Conservation (phyloP, 2,329 filamentous ascomycete species). For the Fusarium sororula region DNA sequence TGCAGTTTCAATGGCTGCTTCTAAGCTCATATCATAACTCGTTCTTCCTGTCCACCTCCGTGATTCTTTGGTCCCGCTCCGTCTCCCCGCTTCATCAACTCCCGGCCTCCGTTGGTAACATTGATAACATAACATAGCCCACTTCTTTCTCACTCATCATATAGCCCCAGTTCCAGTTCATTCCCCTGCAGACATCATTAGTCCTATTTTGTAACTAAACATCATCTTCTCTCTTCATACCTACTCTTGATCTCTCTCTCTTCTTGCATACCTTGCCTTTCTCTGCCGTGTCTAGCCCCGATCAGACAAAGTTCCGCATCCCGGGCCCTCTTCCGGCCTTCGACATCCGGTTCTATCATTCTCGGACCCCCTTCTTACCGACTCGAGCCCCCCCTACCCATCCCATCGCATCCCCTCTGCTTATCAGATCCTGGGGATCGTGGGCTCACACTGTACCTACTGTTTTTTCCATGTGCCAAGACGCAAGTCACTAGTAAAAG, state of each 20-base stretch:
- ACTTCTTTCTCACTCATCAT: conserved; percentile 27
- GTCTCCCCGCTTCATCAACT: conserved; percentile 26
- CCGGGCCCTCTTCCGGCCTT: conserved; percentile 32
- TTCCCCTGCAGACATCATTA: conserved; percentile 17
- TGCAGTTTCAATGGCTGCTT: conserved; percentile 1
- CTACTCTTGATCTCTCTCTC: neutral
- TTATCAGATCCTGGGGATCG: conserved; percentile 44
- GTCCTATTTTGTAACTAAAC: conserved; percentile 18
- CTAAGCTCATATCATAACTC: conserved; percentile 13
- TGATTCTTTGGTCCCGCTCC: conserved; percentile 6
- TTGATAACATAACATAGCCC: conserved; percentile 17
- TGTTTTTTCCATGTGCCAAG: conserved; percentile 14
- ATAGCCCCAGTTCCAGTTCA: conserved; percentile 18
- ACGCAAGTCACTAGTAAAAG: conserved; percentile 8
- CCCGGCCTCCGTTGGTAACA: conserved; percentile 8
- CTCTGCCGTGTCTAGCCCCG: conserved; percentile 23
- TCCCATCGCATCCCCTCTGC: conserved; percentile 21
- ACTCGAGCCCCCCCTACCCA: neutral
- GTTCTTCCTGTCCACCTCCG: neutral
- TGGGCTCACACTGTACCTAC: conserved; percentile 25
- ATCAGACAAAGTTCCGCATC: conserved; percentile 18
- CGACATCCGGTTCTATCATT: conserved; percentile 38
- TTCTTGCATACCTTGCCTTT: neutral
- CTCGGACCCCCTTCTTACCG: conserved; percentile 18
- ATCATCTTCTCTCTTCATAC: conserved; percentile 19